Percentiles rank a stretch among this genome's conserved stretches.
Conservation (phyloP, 208 protist genomes). For the Leishmania guyanensis region DNA sequence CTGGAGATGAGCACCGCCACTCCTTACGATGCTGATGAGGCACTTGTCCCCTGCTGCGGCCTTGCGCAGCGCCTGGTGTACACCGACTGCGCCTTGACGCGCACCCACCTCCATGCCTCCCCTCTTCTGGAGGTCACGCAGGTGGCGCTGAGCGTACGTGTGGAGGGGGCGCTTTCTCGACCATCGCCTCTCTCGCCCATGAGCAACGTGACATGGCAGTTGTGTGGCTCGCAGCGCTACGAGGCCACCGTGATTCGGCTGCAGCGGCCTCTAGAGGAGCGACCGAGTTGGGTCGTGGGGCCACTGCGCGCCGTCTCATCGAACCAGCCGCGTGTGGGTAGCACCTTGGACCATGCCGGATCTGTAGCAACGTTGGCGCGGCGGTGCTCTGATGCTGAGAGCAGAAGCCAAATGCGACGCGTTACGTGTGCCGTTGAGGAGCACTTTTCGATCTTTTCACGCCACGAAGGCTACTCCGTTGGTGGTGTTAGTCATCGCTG, state of each 20-base stretch:
- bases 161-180: conserved; percentile 19
- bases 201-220: conserved; percentile 13
- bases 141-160: conserved; percentile 16
- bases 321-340: not conserved
- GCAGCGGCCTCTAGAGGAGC: not conserved
- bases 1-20: conserved; percentile 36
- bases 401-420: not conserved
- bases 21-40: conserved; percentile 33
- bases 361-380: not conserved
- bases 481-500: not conserved
- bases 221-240: conserved; percentile 28
- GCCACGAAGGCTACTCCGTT: not conserved
- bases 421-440: not conserved
- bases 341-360: not conserved
- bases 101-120: conserved; percentile 9
- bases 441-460: not conserved
- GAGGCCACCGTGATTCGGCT: not conserved
- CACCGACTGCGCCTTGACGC: conserved; percentile 29
- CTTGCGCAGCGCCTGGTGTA: conserved; percentile 42
- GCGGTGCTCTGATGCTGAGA: not conserved
- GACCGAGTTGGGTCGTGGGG: conserved; percentile 17
- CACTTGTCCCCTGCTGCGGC: conserved; percentile 38
- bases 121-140: conserved; percentile 14
- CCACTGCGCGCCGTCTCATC: conserved; percentile 8
- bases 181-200: not conserved